A percentile compares a stretch with the other conserved stretches of the same genome.
These are phyloP conservation scores for Melampsora americana DNA, from an alignment of 1,284 basidiomycete genomes.

Conservation along the genomic window DNA sequence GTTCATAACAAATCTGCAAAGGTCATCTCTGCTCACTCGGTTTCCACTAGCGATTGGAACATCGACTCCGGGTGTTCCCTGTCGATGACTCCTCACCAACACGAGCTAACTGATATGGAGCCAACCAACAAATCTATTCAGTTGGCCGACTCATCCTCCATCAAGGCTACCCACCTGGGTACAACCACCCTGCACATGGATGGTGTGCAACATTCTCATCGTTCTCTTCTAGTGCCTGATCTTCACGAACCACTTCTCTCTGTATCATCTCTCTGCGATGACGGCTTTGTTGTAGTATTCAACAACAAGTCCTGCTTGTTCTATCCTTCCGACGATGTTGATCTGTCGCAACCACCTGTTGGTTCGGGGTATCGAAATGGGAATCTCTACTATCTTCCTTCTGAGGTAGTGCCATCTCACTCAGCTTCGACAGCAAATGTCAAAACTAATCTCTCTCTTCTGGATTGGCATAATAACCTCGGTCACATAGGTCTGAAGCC, in stretches of 20 bases:
- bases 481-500: slow-evolving; percentile 10
- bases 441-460: too few relatives aligned
- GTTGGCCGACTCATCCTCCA: neutral
- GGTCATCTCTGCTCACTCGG: too few relatives aligned
- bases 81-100: neutral
- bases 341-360: neutral
- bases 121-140: neutral
- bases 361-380: slow-evolving; percentile 5
- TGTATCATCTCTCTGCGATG: too few relatives aligned
- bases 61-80: slow-evolving; percentile 15
- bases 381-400: slow-evolving; percentile 14
- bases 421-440: too few relatives aligned
- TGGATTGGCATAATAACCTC: neutral
- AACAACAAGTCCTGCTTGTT: neutral
- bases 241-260: too few relatives aligned
- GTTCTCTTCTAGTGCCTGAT: too few relatives aligned
- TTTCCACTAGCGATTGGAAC: neutral
- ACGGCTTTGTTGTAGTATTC: neutral
- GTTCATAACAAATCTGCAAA: too few relatives aligned
- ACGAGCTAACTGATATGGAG: neutral
- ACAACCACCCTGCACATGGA: neutral
- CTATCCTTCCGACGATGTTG: neutral
- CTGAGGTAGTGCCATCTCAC: neutral
- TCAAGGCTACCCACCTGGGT: slow-evolving; percentile 15
- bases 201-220: too few relatives aligned